These are phyloP conservation scores for Carpinus fangiana DNA, from an alignment of 306 rosid genomes.

Conservation along the genomic window DNA sequence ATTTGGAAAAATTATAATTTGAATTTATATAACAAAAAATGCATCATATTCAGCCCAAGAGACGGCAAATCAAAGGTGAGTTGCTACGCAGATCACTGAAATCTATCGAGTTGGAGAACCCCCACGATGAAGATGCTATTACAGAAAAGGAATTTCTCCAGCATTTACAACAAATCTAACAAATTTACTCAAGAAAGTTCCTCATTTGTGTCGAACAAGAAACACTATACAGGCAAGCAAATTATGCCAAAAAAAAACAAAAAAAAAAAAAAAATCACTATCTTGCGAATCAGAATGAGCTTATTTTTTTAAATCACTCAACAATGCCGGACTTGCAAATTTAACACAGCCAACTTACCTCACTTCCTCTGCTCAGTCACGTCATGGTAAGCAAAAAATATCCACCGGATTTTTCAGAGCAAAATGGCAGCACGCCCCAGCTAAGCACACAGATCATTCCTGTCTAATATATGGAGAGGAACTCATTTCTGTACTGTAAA, in stretches of 20 bases:
- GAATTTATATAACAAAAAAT: background rate
- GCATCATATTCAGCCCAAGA: background rate
- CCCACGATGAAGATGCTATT: background rate
- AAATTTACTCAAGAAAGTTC: background rate
- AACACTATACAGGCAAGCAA: background rate
- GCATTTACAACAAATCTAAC: background rate
- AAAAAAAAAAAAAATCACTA: background rate
- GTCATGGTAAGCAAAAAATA: background rate
- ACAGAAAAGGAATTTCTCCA: background rate
- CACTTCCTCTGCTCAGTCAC: background rate
- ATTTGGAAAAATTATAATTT: background rate
- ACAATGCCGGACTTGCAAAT: background rate
- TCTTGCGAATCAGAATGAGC: background rate
- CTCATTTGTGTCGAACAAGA: background rate
- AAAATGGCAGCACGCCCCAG: conserved; percentile 13
- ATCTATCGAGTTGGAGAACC: background rate
- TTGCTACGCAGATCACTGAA: background rate
- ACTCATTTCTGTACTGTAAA: conserved; percentile 73
- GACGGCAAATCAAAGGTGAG: background rate
- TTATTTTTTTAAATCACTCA: background rate
- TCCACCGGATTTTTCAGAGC: conserved; percentile 25
- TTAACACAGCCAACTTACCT: background rate
- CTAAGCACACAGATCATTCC: conserved; percentile 42
- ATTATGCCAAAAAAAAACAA: background rate
- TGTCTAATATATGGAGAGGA: conserved; percentile 57